Conservation (phyloP, 257 asterid species). For the Gynochthodes officinalis region DNA sequence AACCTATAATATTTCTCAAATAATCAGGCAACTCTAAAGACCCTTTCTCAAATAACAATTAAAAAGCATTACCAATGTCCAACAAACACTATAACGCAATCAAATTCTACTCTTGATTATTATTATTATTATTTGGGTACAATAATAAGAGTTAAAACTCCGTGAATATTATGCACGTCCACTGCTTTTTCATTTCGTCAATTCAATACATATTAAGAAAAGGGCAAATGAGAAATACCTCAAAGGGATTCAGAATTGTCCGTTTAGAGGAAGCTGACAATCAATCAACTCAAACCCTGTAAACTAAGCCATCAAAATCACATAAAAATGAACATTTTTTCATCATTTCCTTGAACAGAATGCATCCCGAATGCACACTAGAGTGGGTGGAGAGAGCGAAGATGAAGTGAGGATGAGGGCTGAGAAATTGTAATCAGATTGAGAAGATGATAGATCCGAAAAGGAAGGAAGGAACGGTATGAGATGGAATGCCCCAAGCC, state of each 20-base stretch:
- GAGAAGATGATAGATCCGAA: constrained; percentile 22
- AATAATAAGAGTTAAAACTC: background rate
- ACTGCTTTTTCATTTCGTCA: background rate
- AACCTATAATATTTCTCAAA: constrained; percentile 9
- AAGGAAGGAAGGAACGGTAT: constrained; percentile 10
- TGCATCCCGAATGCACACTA: background rate
- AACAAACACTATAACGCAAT: background rate
- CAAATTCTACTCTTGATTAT: background rate
- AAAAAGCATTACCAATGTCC: background rate
- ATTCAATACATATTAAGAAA: background rate
- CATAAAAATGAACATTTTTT: background rate
- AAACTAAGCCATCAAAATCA: background rate
- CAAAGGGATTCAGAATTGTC: background rate
- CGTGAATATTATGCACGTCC: background rate
- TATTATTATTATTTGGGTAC: background rate
- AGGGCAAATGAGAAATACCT: constrained; percentile 17
- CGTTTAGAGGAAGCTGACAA: background rate
- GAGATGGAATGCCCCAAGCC: constrained; percentile 25
- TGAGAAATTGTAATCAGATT: background rate
- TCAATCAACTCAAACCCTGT: constrained; percentile 6
- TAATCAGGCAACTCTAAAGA: background rate
- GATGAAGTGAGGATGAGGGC: background rate
- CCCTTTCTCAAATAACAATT: background rate
- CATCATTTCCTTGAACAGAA: background rate
- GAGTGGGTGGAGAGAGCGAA: constrained; percentile 10